Evolutionary conservation across 345 rosid species (phyloP), one percentile per base, ranked within the genome.

Genomic region (Erucastrum elatum): DNA sequence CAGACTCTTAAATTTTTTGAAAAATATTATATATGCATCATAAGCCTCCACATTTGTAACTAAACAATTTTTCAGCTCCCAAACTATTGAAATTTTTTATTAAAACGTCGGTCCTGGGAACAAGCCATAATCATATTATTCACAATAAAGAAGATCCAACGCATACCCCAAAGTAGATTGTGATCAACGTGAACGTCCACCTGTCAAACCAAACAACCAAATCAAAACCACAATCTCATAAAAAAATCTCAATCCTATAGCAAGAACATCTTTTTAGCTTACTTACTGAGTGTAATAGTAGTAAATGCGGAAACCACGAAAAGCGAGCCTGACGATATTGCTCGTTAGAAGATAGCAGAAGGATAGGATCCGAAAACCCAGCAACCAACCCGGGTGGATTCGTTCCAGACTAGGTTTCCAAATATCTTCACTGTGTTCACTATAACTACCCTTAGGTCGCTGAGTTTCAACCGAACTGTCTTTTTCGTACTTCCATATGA

Each of bases 251-350:
- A 70, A 61, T 60, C 69, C 17, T 16, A 21, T 21, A 29, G 31
- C 31, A 29, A 29, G 31, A 29, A 29, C 4, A 3, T 29, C 4
- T 29, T 29, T 29, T 29, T 29, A 29, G 58, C 89, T 81, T 81
- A 90, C 91, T 86, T 82, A 90, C 91, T 86, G 89, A 60, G 91
- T 88, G 70, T 91, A 91, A 51, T 74, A 90, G 75, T 44, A 81
- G 77, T 82, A 82, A 39, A 87, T 83, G 65, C 44, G 65, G 68
- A 73, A 80, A 77, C 90, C 90, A 64, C 71, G 83, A 39, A 2
- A 5, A 63, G 70, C 27, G 58, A 85, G 65, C 58, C 87, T 83
- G 29, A 13, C 58, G 74, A 83, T 44, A 46, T 84, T 63, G 4
- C 82, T 82, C 0, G 81, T 63, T 66, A 87, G 76, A 76, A 88